Percentiles rank a stretch among this genome's conserved stretches.
These are phyloP conservation scores for Colletotrichum brevisporum DNA, from an alignment of 2,329 filamentous ascomycete species.

Conservation along the genomic window DNA sequence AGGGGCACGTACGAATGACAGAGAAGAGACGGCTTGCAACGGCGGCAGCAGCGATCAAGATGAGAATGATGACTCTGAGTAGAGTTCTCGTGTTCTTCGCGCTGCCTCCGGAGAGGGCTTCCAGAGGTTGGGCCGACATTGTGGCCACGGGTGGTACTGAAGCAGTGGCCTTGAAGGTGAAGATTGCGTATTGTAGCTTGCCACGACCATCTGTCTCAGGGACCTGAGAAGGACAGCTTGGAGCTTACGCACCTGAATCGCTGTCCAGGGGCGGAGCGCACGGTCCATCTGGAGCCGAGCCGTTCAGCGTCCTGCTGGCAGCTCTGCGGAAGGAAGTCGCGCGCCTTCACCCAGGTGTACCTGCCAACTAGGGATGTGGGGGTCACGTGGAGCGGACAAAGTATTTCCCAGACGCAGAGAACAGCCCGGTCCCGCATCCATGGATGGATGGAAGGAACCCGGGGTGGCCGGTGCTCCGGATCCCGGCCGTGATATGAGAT, in stretches of 20 bases:
- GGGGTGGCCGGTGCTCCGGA: slow-evolving; percentile 19
- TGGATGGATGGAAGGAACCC: background rate
- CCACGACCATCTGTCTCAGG: slow-evolving; percentile 38
- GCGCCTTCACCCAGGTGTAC: slow-evolving; percentile 13
- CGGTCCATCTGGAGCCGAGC: slow-evolving; percentile 34
- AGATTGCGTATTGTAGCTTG: slow-evolving; percentile 39
- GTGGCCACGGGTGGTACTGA: slow-evolving; percentile 51
- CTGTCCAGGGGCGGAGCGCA: slow-evolving; percentile 36
- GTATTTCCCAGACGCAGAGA: slow-evolving; percentile 14
- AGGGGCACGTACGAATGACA: slow-evolving; percentile 84
- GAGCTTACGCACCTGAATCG: slow-evolving; percentile 52
- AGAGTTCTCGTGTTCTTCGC: slow-evolving; percentile 87
- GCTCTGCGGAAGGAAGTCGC: slow-evolving; percentile 7
- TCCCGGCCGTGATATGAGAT: background rate
- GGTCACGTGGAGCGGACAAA: slow-evolving; percentile 39
- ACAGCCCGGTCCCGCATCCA: background rate
- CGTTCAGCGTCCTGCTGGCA: slow-evolving; percentile 20
- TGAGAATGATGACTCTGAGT: slow-evolving; percentile 90
- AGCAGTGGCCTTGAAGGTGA: slow-evolving; percentile 39
- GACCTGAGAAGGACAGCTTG: slow-evolving; percentile 59
- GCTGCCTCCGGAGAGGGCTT: slow-evolving; percentile 80
- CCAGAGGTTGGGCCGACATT: slow-evolving; percentile 62
- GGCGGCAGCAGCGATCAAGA: slow-evolving; percentile 90
- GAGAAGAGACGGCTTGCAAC: slow-evolving; percentile 96
- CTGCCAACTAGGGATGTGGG: background rate